These are phyloP conservation scores for Trametes maxima DNA, from an alignment of 768 basidiomycete species.

Conservation along the genomic window DNA sequence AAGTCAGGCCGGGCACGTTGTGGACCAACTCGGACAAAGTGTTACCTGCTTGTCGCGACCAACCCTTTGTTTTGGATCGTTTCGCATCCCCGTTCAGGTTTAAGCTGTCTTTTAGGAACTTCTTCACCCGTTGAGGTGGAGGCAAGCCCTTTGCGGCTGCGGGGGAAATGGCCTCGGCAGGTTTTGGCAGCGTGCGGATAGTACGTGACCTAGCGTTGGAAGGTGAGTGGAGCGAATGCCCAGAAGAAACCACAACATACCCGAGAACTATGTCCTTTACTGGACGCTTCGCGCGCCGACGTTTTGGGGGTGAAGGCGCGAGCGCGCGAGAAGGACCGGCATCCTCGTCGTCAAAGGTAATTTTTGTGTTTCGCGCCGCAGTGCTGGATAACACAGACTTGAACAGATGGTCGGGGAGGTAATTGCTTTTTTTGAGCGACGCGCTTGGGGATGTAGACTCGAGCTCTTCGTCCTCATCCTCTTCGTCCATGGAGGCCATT, in stretches of 20 bases:
- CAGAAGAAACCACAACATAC: conserved; percentile 38
- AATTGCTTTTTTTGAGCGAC: conserved; percentile 37
- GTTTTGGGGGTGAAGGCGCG: conserved; percentile 27
- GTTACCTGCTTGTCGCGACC: conserved; percentile 63
- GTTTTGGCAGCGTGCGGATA: conserved; percentile 49
- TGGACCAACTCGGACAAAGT: not conserved
- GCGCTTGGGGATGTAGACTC: conserved; percentile 18
- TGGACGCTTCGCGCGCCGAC: conserved; percentile 29
- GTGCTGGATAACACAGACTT: conserved; percentile 50
- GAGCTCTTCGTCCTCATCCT: conserved; percentile 14
- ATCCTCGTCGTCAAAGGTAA: conserved; percentile 15
- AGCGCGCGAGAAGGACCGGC: conserved; percentile 30
- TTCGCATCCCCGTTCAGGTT: conserved; percentile 45
- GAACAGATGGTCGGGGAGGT: conserved; percentile 72
- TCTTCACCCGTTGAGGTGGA: conserved; percentile 51
- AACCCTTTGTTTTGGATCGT: conserved; percentile 46
- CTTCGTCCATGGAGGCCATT: conserved; percentile 18
- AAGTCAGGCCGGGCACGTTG: not conserved
- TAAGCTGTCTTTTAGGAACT: conserved; percentile 55
- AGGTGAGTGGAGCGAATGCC: not conserved
- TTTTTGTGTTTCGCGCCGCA: conserved; percentile 17
- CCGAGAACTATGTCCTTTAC: conserved; percentile 59
- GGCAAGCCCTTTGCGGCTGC: conserved; percentile 42
- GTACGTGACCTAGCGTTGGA: conserved; percentile 48
- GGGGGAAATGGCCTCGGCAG: conserved; percentile 30